These are phyloP conservation scores for Asterella californica DNA, from an alignment of 225 moss, liverwort and hornwort genomes.

Conservation along the genomic window DNA sequence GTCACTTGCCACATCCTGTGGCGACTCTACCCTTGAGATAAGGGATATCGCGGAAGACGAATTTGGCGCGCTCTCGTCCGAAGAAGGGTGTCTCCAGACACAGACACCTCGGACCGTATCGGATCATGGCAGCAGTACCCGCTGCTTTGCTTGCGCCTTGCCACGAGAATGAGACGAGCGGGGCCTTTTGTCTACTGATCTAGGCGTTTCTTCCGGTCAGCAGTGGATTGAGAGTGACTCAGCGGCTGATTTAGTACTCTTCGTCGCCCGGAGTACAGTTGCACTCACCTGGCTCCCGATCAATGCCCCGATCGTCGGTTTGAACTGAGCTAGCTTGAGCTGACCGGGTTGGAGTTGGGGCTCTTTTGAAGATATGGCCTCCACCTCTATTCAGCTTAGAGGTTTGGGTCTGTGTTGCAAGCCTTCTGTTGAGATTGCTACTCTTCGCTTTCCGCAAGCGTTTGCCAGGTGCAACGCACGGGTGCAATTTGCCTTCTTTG, in stretches of 20 bases:
- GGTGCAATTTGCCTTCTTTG: neutral
- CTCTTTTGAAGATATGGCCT: constrained; percentile 19
- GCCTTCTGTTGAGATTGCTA: neutral
- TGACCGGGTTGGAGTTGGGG: neutral
- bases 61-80: neutral
- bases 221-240: neutral
- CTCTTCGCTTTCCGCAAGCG: neutral
- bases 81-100: too few species aligned
- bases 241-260: neutral
- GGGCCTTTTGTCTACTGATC: neutral
- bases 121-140: neutral
- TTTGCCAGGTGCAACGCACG: too few species aligned
- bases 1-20: constrained; percentile 2
- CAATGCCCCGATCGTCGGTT: neutral
- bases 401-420: constrained; percentile 5
- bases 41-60: neutral
- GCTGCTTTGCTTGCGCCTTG: neutral
- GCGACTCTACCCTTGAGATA: neutral
- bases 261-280: neutral
- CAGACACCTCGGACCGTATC: neutral
- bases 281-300: neutral
- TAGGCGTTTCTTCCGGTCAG: neutral
- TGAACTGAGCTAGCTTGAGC: neutral
- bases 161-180: neutral
- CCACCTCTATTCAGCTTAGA: constrained; percentile 20